These are phyloP conservation scores for Blastocystis sp. DNA, from an alignment of 352 stramenopile genomes.

Conservation along the genomic window DNA sequence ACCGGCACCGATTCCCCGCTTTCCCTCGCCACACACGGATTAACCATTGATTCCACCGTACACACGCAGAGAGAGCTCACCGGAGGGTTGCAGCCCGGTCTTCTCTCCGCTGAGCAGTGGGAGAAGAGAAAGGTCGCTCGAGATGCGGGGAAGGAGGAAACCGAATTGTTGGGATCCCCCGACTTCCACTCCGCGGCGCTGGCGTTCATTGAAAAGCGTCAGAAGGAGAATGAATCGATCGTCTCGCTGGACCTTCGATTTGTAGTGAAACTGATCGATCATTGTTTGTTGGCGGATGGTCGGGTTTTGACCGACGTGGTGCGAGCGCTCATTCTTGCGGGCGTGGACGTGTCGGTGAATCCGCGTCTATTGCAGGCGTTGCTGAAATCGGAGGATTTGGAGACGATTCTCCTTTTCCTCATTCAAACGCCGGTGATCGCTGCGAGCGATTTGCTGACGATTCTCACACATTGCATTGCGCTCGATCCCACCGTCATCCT, in stretches of 20 bases:
- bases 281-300: background rate
- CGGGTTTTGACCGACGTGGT: background rate
- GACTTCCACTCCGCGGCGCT: background rate
- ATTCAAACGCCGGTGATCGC: background rate
- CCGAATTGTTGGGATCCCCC: too few species aligned
- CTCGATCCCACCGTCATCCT: background rate
- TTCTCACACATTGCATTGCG: background rate
- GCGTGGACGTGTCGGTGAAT: conserved; percentile 15
- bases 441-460: background rate
- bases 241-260: background rate
- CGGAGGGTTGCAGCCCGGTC: background rate
- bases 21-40: background rate
- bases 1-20: background rate
- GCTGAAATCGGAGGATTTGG: background rate
- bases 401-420: conserved; percentile 8
- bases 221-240: background rate
- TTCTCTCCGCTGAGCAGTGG: background rate
- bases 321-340: background rate
- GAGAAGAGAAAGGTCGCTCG: background rate
- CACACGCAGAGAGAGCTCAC: background rate
- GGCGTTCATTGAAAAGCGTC: background rate
- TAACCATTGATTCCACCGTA: background rate
- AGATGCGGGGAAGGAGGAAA: too few species aligned
- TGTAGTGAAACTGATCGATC: background rate
- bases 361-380: background rate